Base-by-base conservation (phyloP, 2,329 filamentous ascomycete genomes). In the Cercospora janseana region DNA sequence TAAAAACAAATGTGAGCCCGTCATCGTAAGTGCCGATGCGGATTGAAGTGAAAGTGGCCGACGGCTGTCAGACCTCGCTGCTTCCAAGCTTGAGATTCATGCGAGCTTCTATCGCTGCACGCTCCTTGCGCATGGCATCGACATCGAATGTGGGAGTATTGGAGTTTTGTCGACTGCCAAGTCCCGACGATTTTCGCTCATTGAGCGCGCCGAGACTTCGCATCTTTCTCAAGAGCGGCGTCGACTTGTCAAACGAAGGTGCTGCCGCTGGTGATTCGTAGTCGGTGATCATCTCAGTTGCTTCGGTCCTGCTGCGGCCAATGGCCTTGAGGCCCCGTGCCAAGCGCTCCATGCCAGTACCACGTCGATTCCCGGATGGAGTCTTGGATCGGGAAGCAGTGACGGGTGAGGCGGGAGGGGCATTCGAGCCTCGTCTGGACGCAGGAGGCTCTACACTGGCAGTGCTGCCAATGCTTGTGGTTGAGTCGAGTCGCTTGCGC, bases 311-410 rank as follows among this genome's bases (percentile, higher is more conserved):
- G 40, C 74, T 75, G 45, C 79, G 77, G 38, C 78, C 77, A 66
- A 83, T 81, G 57, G 77, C 77, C 55, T 75, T 77, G 55, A 84
- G 70, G 56, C 82, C 80, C 28, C 78, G 74, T 8, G 79, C 78
- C 52, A 84, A 76, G 59, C 77, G 78, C 67, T 83, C 80, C 8
- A 84, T 68, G n/a, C 75, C 73, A 37, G 77, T 80, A 26, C 72
- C 72, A 13, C 70, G 63, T 34, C 62, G 61, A 13, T 57, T 57
- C 63, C 68, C 51, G 7, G 53, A 51, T 18, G 61, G 60, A 70
- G 59, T 75, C 70, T 49, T 65, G 18, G 64, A 61, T 40, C 63
- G 57, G 13, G 24, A 23, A 29, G 62, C 49, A 37, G 66, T 55
- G 3, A 38, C 45, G 3, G 60, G 51, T 26, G 59, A 58, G 2